These are phyloP conservation scores for Suillus subalutaceus DNA, from an alignment of 768 basidiomycete species.

Conservation along the genomic window DNA sequence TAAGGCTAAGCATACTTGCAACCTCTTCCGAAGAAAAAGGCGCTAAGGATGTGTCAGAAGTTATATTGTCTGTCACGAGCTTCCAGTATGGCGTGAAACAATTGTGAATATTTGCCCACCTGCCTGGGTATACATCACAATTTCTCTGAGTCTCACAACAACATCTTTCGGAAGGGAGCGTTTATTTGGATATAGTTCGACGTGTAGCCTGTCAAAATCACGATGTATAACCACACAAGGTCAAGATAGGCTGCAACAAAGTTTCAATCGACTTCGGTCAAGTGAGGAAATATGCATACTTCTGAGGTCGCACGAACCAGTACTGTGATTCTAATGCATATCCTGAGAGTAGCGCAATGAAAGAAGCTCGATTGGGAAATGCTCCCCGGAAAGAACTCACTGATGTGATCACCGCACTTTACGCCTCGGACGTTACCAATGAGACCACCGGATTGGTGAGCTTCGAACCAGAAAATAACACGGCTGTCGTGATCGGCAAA, in stretches of 20 bases:
- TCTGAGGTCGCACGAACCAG: background rate
- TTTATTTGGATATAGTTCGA: constrained; percentile 2
- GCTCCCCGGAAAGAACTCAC: background rate
- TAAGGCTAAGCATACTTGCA: constrained; percentile 1
- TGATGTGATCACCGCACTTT: background rate
- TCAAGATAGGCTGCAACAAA: background rate
- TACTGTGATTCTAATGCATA: constrained; percentile 6
- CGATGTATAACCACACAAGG: background rate
- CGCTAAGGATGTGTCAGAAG: background rate
- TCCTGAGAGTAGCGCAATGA: background rate
- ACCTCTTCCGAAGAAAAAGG: constrained; percentile 6
- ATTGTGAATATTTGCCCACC: background rate
- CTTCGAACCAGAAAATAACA: constrained; percentile 2
- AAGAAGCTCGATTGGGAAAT: background rate
- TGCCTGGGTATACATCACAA: constrained; percentile 1
- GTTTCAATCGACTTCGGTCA: background rate
- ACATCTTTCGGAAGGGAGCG: background rate
- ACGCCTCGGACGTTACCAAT: background rate
- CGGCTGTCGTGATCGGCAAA: background rate
- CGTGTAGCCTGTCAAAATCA: background rate
- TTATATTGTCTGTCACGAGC: background rate
- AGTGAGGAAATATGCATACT: background rate
- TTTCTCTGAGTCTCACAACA: background rate
- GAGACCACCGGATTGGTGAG: background rate
- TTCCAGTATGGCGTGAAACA: background rate